Percentiles rank a stretch among this genome's conserved stretches.
Conservation (phyloP, 441 rosid genomes). For the Syzygium malaccense region DNA sequence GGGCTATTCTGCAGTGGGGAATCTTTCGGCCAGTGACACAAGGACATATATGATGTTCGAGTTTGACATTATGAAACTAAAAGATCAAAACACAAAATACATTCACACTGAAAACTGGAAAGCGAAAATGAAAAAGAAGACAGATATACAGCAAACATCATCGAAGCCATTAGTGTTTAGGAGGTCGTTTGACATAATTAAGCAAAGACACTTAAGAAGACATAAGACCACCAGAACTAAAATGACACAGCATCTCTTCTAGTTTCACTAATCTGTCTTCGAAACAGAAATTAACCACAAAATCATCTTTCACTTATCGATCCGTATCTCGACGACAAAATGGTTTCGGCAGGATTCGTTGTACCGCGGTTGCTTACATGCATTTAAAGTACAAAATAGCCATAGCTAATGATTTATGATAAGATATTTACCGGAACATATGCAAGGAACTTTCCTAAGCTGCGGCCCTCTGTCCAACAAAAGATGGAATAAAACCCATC, state of each 20-base stretch:
- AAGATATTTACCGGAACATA: neutral
- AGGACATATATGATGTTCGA: neutral
- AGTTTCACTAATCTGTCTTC: neutral
- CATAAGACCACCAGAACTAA: neutral
- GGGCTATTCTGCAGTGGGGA: too few species aligned
- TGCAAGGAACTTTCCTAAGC: too few species aligned
- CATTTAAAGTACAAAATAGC: neutral
- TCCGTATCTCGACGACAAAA: too few species aligned
- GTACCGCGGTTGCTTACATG: too few species aligned
- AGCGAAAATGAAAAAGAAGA: neutral
- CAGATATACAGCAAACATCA: neutral
- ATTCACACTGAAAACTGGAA: neutral
- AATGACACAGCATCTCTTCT: neutral
- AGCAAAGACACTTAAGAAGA: neutral
- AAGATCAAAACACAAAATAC: neutral
- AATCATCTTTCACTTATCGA: too few species aligned
- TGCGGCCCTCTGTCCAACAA: neutral
- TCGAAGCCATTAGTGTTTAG: neutral
- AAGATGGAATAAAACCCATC: neutral
- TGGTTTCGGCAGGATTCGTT: too few species aligned
- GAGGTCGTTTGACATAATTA: neutral
- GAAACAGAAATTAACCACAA: too few species aligned
- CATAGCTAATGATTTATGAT: neutral
- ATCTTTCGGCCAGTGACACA: too few species aligned
- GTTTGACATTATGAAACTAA: neutral